Percentiles rank a stretch among this genome's conserved stretches.
These are phyloP conservation scores for Berberis vulgaris DNA, from an alignment of 164 flowering plant genomes.

Conservation along the genomic window DNA sequence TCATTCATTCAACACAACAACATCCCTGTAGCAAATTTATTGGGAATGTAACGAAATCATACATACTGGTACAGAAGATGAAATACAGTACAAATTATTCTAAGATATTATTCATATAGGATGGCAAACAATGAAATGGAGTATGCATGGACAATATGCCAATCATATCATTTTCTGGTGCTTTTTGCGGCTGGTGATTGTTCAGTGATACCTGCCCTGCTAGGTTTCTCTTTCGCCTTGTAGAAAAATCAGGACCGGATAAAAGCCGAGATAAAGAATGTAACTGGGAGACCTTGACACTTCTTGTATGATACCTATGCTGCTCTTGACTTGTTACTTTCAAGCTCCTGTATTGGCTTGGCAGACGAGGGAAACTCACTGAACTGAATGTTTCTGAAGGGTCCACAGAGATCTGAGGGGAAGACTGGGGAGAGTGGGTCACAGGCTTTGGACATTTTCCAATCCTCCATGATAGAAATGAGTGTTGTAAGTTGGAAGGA, in stretches of 20 bases:
- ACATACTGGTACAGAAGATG: neutral
- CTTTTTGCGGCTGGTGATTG: conserved; percentile 12
- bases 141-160: conserved; percentile 45
- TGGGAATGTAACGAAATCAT: neutral
- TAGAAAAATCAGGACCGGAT: conserved; percentile 12
- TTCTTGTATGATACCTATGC: conserved; percentile 12
- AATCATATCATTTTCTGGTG: conserved; percentile 17
- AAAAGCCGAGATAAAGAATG: conserved; percentile 28
- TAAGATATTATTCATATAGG: conserved; percentile 1
- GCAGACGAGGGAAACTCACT: conserved; percentile 28
- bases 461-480: conserved; percentile 42
- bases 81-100: neutral
- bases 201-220: conserved; percentile 5
- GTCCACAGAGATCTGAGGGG: conserved; percentile 4
- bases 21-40: neutral
- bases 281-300: conserved; percentile 21
- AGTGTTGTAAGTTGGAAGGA: conserved; percentile 36
- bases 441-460: conserved; percentile 10
- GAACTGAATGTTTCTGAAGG: conserved; percentile 5
- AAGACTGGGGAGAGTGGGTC: conserved; percentile 1
- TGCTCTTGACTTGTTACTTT: conserved; percentile 19
- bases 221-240: conserved; percentile 4
- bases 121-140: conserved; percentile 21
- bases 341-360: conserved; percentile 16
- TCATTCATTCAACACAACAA: neutral